These are phyloP conservation scores for Datisca glomerata DNA, from an alignment of 306 rosid species.

Conservation along the genomic window DNA sequence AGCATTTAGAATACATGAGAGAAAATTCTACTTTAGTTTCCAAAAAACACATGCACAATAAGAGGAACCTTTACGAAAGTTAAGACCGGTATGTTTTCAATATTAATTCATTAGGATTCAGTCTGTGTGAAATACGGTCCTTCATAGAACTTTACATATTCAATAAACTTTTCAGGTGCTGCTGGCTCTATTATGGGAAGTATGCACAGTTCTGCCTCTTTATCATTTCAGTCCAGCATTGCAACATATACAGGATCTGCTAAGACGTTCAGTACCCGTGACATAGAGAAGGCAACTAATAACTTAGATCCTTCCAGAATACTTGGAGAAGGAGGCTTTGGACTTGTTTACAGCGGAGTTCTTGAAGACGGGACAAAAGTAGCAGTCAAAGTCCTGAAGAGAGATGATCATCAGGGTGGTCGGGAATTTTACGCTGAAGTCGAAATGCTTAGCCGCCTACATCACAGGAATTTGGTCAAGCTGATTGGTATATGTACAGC, in stretches of 20 bases:
- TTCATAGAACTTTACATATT: too few species aligned
- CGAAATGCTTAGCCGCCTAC: constrained; percentile 98
- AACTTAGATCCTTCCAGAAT: constrained; percentile 51
- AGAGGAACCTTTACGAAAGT: too few species aligned
- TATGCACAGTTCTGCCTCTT: constrained; percentile 46
- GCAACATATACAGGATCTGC: constrained; percentile 79
- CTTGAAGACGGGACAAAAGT: constrained; percentile 73
- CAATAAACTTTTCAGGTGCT: constrained; percentile 57
- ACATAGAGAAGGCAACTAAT: constrained; percentile 66
- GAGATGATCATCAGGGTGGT: constrained; percentile 95
- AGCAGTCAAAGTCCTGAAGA: constrained; percentile 84
- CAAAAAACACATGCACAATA: too few species aligned
- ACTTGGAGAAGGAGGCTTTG: constrained; percentile 98
- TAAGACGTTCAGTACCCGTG: constrained; percentile 63
- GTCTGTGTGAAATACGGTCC: too few species aligned
- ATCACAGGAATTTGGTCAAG: constrained; percentile 92
- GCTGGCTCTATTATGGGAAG: constrained; percentile 45
- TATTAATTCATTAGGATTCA: too few species aligned
- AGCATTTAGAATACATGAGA: not conserved
- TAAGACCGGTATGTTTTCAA: too few species aligned
- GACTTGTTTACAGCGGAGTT: constrained; percentile 70
- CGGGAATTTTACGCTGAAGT: constrained; percentile 95
- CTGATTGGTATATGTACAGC: constrained; percentile 86
- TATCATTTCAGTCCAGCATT: constrained; percentile 79
- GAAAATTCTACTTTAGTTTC: not conserved